phyloP scores from a whole-genome alignment of 2,329 filamentous ascomycete species.

The Clonostachys chloroleuca region DNA sequence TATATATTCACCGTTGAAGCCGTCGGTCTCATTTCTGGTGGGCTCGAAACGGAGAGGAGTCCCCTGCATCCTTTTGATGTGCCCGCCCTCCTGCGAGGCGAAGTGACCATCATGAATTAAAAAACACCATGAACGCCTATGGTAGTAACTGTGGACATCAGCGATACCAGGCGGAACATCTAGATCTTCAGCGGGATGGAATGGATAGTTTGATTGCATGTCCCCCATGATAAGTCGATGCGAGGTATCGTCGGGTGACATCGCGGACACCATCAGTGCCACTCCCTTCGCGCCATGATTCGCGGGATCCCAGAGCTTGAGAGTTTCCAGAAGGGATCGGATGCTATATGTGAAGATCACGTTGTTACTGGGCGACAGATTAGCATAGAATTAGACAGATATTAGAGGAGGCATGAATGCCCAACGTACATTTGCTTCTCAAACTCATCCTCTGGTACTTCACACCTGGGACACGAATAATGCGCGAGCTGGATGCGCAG shows the following conservation, averaged over 20 bases:
- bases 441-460: conserved; percentile 5
- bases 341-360: conserved; percentile 7
- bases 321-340: conserved; percentile 6
- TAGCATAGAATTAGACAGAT: conserved; percentile 2
- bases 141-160: conserved; percentile 4
- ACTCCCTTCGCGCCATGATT: conserved; percentile 7
- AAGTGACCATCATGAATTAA: background rate
- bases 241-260: conserved; percentile 7
- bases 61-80: conserved; percentile 6
- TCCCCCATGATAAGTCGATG: conserved; percentile 6
- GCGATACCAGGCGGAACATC: conserved; percentile 3
- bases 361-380: conserved; percentile 5
- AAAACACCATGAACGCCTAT: background rate
- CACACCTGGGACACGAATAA: conserved; percentile 7
- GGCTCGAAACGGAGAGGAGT: conserved; percentile 5
- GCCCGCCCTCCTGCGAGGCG: conserved; percentile 1
- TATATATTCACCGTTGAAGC: conserved; percentile 3
- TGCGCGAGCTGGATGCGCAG: conserved; percentile 6
- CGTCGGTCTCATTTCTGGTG: conserved; percentile 2
- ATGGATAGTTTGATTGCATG: conserved; percentile 4
- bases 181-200: conserved; percentile 8
- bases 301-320: conserved; percentile 7
- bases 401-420: conserved; percentile 2
- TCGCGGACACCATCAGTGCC: conserved; percentile 7
- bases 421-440: conserved; percentile 6